Conservation (phyloP, 805 yeast species). For the Lachancea sp. region DNA sequence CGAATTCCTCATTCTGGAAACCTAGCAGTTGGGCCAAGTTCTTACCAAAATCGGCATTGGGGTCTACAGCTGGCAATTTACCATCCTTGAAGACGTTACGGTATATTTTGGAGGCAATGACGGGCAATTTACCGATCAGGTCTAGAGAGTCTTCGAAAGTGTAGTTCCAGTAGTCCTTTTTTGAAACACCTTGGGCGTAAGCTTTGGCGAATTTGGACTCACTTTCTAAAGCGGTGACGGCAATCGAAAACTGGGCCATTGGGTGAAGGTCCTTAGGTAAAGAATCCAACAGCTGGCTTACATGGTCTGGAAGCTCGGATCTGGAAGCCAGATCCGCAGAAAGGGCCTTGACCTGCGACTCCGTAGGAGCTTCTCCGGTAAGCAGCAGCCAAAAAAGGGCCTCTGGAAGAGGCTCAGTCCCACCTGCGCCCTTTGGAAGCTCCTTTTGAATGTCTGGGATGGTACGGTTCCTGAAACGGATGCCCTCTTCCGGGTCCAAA, state of each 20-base stretch:
- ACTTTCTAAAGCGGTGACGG: conserved; percentile 71
- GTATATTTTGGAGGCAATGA: conserved; percentile 76
- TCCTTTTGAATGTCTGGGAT: conserved; percentile 71
- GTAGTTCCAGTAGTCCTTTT: conserved; percentile 79
- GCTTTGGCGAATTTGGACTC: conserved; percentile 83
- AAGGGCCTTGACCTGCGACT: conserved; percentile 59
- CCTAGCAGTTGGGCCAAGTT: conserved; percentile 55
- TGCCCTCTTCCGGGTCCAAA: conserved; percentile 78
- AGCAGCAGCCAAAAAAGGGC: conserved; percentile 75
- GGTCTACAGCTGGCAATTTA: conserved; percentile 47
- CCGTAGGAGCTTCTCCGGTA: conserved; percentile 80
- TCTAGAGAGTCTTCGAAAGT: conserved; percentile 76
- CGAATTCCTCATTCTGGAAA: conserved; percentile 59
- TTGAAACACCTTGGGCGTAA: conserved; percentile 74
- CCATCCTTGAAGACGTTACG: conserved; percentile 82
- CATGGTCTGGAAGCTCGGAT: conserved; percentile 72
- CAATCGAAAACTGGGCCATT: conserved; percentile 86
- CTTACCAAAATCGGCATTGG: conserved; percentile 57
- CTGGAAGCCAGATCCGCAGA: conserved; percentile 75
- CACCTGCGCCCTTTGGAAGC: conserved; percentile 70
- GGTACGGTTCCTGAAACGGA: conserved; percentile 77
- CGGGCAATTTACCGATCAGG: conserved; percentile 74
- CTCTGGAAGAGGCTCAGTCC: conserved; percentile 68
- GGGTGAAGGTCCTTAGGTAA: conserved; percentile 76
- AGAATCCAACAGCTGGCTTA: conserved; percentile 61